A percentile compares a stretch with the other conserved stretches of the same genome.
Conservation (phyloP, 768 basidiomycete genomes). For the Trametes meyenii region DNA sequence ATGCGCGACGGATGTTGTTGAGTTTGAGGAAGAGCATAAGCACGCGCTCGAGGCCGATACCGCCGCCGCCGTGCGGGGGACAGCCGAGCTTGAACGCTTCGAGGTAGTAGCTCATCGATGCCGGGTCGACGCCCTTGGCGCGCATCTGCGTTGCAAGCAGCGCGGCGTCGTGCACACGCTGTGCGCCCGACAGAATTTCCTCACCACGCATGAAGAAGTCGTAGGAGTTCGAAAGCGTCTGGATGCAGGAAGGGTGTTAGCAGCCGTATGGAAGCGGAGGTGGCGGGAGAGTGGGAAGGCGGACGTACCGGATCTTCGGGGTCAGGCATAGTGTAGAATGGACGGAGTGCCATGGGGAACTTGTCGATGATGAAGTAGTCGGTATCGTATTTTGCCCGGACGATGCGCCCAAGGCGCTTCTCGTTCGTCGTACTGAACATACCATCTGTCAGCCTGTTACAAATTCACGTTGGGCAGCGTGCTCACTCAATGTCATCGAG, state of each 20-base stretch:
- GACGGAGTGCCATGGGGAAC: conserved; percentile 93
- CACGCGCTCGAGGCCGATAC: conserved; percentile 93
- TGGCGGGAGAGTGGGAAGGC: neutral
- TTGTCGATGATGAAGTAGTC: conserved; percentile 99
- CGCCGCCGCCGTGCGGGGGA: conserved; percentile 95
- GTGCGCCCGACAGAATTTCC: conserved; percentile 97
- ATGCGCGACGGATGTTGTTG: conserved; percentile 91
- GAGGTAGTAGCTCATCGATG: conserved; percentile 88
- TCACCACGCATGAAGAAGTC: conserved; percentile 99
- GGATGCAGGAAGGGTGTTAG: neutral
- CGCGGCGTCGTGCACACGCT: conserved; percentile 91
- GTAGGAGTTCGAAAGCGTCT: conserved; percentile 96
- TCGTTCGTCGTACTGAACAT: conserved; percentile 86
- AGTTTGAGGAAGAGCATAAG: conserved; percentile 98
- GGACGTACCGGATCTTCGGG: conserved; percentile 73
- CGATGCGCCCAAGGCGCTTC: conserved; percentile 85
- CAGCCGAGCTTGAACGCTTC: conserved; percentile 96
- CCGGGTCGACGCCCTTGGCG: conserved; percentile 85
- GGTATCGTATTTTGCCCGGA: conserved; percentile 92
- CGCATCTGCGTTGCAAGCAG: conserved; percentile 86
- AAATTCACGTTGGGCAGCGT: neutral
- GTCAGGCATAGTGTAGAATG: conserved; percentile 99
- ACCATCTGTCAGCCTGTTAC: neutral
- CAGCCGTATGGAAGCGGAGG: neutral
- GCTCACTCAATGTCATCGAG: conserved; percentile 90